These are phyloP conservation scores for Pilaira anomala DNA, from an alignment of 192 early-diverging fungal species.

Conservation along the genomic window DNA sequence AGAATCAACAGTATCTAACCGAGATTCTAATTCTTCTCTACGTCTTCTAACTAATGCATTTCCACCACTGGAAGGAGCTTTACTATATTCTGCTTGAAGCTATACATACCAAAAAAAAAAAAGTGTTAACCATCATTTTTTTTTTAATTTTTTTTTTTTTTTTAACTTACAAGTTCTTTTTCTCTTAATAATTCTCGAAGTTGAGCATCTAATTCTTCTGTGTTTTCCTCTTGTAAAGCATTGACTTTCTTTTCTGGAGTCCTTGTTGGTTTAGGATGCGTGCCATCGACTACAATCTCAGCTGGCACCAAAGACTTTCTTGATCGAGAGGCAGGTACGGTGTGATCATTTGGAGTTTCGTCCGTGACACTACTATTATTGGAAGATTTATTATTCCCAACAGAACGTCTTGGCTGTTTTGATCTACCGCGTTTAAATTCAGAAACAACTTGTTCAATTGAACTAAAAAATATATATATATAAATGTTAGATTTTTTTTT, in stretches of 20 bases:
- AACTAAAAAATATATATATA: neutral
- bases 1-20: conserved; percentile 43
- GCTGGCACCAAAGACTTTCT: too few relatives aligned
- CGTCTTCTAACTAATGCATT: conserved; percentile 41
- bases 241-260: neutral
- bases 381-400: too few relatives aligned
- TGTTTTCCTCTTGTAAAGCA: neutral
- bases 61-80: conserved; percentile 48
- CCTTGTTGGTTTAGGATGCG: neutral
- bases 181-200: conserved; percentile 22
- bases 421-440: conserved; percentile 4
- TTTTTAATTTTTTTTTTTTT: neutral
- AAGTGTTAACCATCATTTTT: neutral
- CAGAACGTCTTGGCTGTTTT: neutral
- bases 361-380: too few relatives aligned
- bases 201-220: conserved; percentile 12
- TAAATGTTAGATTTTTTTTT: neutral
- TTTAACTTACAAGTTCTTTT: conserved; percentile 21
- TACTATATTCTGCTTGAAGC: conserved; percentile 49
- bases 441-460: conserved; percentile 12
- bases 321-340: too few relatives aligned
- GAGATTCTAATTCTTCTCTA: conserved; percentile 45
- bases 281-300: too few relatives aligned
- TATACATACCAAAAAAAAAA: too few relatives aligned
- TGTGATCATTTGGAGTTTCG: too few relatives aligned